Percentiles rank a stretch among this genome's conserved stretches.
Conservation (phyloP, 2,329 filamentous ascomycete genomes). For the Trichophyton simii region DNA sequence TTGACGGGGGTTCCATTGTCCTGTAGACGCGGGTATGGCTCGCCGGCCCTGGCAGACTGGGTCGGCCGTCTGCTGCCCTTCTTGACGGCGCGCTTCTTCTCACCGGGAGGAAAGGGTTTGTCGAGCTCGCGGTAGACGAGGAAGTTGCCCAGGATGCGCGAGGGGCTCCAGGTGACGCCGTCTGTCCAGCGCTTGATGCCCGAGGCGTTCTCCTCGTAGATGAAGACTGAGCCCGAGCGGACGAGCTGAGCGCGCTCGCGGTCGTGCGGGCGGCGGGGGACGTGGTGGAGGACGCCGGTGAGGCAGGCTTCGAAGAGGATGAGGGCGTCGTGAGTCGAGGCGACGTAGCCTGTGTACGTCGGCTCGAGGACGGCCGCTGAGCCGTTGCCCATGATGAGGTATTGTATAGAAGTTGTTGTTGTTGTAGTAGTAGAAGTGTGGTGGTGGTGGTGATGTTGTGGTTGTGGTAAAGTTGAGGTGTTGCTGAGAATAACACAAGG, state of each 20-base stretch:
- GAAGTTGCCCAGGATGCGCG: constrained; percentile 71
- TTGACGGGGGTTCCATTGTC: constrained; percentile 21
- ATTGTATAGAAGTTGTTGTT: too few species aligned
- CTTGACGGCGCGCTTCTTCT: constrained; percentile 75
- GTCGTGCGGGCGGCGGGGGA: constrained; percentile 74
- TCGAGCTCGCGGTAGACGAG: constrained; percentile 74
- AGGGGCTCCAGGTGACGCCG: constrained; percentile 81
- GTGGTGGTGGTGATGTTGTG: too few species aligned
- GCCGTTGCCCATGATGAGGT: constrained; percentile 25
- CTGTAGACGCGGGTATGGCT: constrained; percentile 38
- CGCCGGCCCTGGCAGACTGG: constrained; percentile 34
- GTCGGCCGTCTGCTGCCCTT: constrained; percentile 43
- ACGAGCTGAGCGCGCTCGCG: constrained; percentile 67
- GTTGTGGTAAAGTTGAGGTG: too few species aligned
- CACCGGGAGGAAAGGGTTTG: constrained; percentile 63
- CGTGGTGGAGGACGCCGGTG: constrained; percentile 56
- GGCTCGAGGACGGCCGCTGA: constrained; percentile 43
- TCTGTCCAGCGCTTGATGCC: constrained; percentile 94
- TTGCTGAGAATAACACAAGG: too few species aligned
- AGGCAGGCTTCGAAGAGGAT: constrained; percentile 71
- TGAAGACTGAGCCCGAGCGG: constrained; percentile 72
- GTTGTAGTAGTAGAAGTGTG: too few species aligned
- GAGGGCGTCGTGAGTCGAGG: constrained; percentile 62
- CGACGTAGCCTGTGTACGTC: constrained; percentile 55
- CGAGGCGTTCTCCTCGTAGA: constrained; percentile 82